Percentiles rank a stretch among this genome's conserved stretches.
Evolutionary conservation across 345 rosid species (phyloP).

Genomic region (Diplotaxis tenuifolia): DNA sequence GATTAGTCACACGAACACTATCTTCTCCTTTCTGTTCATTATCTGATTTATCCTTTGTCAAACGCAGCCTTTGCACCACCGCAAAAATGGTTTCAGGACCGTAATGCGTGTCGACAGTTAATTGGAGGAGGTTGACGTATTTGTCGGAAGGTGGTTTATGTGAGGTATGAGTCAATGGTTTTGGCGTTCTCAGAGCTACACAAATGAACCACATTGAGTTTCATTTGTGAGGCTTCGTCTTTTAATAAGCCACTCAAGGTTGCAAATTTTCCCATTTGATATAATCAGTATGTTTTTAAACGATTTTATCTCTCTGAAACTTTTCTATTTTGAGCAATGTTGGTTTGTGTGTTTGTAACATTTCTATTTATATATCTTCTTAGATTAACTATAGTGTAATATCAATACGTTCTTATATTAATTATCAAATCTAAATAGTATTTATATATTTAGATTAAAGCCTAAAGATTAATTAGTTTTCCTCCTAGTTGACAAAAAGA

Average conservation of each 20-base stretch:
- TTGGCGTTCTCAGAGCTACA: constrained; percentile 21
- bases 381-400: too few species aligned
- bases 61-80: constrained; percentile 5
- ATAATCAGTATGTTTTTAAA: neutral
- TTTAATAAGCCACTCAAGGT: constrained; percentile 15
- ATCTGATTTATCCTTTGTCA: constrained; percentile 16
- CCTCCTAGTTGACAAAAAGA: too few species aligned
- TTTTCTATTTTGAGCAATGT: neutral
- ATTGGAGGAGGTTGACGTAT: constrained; percentile 18
- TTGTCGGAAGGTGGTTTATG: constrained; percentile 12
- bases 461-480: too few species aligned
- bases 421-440: too few species aligned
- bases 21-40: neutral
- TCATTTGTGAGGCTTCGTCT: constrained; percentile 28
- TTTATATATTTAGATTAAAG: too few species aligned
- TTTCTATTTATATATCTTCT: neutral
- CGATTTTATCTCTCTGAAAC: neutral
- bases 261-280: constrained; percentile 17
- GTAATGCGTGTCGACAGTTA: constrained; percentile 14
- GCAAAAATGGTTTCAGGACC: constrained; percentile 10
- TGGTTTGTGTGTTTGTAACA: neutral
- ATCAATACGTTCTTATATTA: too few species aligned
- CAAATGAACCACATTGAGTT: constrained; percentile 27
- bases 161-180: constrained; percentile 26
- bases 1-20: neutral